These are phyloP conservation scores for Eucalyptus marginata DNA, from an alignment of 345 rosid genomes.

Conservation along the genomic window DNA sequence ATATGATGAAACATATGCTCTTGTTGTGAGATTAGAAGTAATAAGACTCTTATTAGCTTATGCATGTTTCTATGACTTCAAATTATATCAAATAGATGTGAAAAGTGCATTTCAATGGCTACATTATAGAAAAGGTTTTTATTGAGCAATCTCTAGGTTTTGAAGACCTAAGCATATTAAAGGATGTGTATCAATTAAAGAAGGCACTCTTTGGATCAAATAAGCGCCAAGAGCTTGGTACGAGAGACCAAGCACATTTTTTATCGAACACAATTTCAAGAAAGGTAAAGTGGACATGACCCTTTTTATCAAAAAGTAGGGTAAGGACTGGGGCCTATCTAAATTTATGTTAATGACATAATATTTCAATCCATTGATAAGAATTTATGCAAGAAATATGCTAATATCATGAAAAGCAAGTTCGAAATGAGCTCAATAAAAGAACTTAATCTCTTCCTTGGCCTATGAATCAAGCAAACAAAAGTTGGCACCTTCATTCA, in stretches of 20 bases:
- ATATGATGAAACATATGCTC: neutral
- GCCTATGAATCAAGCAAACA: neutral
- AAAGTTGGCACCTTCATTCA: neutral
- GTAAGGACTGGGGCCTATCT: neutral
- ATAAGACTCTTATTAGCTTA: neutral
- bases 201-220: neutral
- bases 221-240: neutral
- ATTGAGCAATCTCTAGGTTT: neutral
- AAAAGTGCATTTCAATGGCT: neutral
- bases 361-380: neutral
- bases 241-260: neutral
- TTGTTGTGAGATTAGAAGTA: neutral
- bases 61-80: neutral
- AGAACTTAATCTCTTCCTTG: too few relatives aligned
- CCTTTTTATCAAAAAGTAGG: neutral
- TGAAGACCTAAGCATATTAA: neutral
- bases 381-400: too few relatives aligned
- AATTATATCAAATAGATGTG: neutral
- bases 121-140: neutral
- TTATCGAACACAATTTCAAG: neutral
- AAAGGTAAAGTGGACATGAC: neutral
- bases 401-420: neutral
- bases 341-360: neutral
- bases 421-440: neutral
- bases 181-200: too few relatives aligned